These are phyloP conservation scores for Termitomyces sp. DNA, from an alignment of 768 basidiomycete species.

Conservation along the genomic window DNA sequence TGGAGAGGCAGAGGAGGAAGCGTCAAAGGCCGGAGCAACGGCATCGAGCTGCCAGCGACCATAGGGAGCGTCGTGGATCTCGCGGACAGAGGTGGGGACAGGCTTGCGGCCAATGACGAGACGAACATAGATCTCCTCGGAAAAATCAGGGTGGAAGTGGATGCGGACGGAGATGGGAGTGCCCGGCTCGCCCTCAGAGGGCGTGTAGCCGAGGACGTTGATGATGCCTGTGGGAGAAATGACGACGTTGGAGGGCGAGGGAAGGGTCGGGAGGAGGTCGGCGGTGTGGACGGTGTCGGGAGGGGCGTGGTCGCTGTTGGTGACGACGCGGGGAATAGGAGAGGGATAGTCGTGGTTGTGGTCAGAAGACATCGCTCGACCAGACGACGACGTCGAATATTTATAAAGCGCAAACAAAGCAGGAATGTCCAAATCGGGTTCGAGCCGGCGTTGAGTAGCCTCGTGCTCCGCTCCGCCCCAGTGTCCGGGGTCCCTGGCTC, in stretches of 20 bases:
- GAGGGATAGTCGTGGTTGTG: constrained; percentile 8
- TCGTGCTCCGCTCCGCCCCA: constrained; percentile 12
- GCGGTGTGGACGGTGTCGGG: background rate
- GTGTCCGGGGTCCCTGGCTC: constrained; percentile 5
- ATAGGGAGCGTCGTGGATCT: constrained; percentile 39
- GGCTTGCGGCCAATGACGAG: constrained; percentile 70
- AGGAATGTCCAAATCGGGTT: constrained; percentile 8
- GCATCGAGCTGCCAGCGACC: constrained; percentile 66
- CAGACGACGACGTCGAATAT: constrained; percentile 4
- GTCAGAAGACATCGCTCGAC: background rate
- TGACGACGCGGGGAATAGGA: constrained; percentile 1
- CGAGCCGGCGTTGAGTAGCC: constrained; percentile 9
- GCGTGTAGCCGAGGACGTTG: constrained; percentile 60
- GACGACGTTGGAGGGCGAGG: constrained; percentile 19
- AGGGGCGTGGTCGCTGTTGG: background rate
- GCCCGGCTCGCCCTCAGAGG: constrained; percentile 58
- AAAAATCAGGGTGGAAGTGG: constrained; percentile 46
- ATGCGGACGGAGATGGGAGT: constrained; percentile 61
- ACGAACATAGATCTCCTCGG: constrained; percentile 58
- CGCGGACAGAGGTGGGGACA: constrained; percentile 60
- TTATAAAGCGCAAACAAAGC: constrained; percentile 15
- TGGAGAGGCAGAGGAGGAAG: constrained; percentile 31
- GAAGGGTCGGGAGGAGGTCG: background rate
- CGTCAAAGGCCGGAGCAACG: constrained; percentile 48
- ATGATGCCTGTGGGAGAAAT: constrained; percentile 51